Base-by-base conservation (phyloP, 768 basidiomycete species). In the Serendipita vermifera region DNA sequence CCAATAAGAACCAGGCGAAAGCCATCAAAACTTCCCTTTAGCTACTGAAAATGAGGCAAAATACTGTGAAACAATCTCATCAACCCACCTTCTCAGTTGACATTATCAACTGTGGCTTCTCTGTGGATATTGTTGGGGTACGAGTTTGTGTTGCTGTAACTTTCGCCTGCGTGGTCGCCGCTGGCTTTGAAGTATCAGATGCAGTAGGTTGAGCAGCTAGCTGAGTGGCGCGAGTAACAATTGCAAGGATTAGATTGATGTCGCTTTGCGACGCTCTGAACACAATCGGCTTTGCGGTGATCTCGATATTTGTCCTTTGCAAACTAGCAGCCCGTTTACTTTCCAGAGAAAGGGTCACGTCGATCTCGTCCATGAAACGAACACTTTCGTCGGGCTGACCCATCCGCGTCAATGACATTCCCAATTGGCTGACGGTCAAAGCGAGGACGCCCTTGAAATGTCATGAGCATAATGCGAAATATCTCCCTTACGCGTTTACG, bases 261-360 rank as follows among this genome's bases (percentile, higher is more conserved):
- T 99, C 96, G 17, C 89, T 80, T 64, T 92, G 91, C 0, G 94
- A 97, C n/a, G 90, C 90, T 24, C 96, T 79, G 67, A 99, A 84
- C 55, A 97, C 78, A 61, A 99, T 77, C 1, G 92, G 85, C 59
- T 87, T 84, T 24, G 81, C 71, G 15, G 76, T 73, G n/a, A 92
- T 65, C 64, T 96, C 92, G 58, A 97, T 83, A 63, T 75, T 89
- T 7, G 85, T 84, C 72, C 82, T 83, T 60, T 84, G 80, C 54
- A 85, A 81, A 11, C 69, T 74, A 0, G 73, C 69, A n/a, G 78
- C 75, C 31, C 85, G 76, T 33, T 72, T 69, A 59, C 76, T 88
- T 68, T 98, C 93, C 57, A 96, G 70, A 6, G 92, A 85, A 39
- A 94, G 74, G 0, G 90, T 87, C 43, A 94, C 64, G 66, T 96